Conservation (phyloP, 495 filamentous ascomycete genomes). For the Penicillium diatomitis region DNA sequence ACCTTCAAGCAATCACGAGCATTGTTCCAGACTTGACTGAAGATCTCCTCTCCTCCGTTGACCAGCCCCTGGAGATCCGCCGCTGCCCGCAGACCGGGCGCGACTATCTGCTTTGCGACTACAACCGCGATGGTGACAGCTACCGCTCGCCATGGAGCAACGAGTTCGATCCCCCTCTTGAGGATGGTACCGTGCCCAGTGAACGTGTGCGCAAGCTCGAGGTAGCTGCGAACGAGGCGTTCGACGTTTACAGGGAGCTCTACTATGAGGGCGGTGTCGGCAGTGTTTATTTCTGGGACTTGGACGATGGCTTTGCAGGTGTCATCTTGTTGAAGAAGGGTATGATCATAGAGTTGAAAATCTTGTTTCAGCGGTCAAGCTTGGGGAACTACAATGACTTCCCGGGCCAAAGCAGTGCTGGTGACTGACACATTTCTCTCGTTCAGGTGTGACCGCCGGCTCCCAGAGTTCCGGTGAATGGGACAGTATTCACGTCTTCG, state of each 20-base stretch:
- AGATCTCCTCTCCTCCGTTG: slow-evolving; percentile 94
- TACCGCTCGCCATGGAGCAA: slow-evolving; percentile 97
- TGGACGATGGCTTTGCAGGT: slow-evolving; percentile 97
- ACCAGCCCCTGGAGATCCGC: slow-evolving; percentile 82
- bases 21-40: slow-evolving; percentile 88
- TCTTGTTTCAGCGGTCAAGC: background rate
- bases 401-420: background rate
- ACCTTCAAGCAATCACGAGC: slow-evolving; percentile 75
- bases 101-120: slow-evolving; percentile 98
- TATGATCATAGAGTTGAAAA: slow-evolving; percentile 18
- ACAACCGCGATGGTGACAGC: slow-evolving; percentile 97
- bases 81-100: slow-evolving; percentile 81
- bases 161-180: slow-evolving; percentile 85
- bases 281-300: slow-evolving; percentile 96
- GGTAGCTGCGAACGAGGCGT: slow-evolving; percentile 84
- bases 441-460: slow-evolving; percentile 50
- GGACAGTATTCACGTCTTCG: slow-evolving; percentile 99
- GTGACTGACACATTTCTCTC: slow-evolving; percentile 1
- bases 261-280: slow-evolving; percentile 97
- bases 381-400: too few species aligned
- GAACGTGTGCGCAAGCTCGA: slow-evolving; percentile 90
- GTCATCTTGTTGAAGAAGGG: slow-evolving; percentile 94
- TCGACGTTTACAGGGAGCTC: slow-evolving; percentile 93
- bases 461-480: slow-evolving; percentile 73
- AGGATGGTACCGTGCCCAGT: slow-evolving; percentile 69